Evolutionary conservation across 495 filamentous ascomycete species (phyloP).

Genomic region (Hyaloscypha bicolor): DNA sequence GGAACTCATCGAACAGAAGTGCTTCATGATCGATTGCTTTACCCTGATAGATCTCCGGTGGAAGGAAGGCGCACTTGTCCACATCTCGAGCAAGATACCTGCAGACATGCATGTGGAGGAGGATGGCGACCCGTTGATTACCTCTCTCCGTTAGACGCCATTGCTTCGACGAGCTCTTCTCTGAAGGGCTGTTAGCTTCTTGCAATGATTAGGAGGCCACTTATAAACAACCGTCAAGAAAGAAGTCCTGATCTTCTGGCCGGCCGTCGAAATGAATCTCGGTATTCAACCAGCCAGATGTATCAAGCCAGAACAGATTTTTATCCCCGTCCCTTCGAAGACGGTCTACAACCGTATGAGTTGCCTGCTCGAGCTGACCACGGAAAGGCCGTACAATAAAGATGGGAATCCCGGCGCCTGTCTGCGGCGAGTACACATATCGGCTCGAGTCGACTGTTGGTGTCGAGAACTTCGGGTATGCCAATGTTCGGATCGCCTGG

Average conservation of each 20-base stretch:
- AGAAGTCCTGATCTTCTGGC: constrained; percentile 33
- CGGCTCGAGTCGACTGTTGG: constrained; percentile 31
- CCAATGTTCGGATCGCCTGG: constrained; percentile 40
- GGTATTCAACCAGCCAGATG: constrained; percentile 42
- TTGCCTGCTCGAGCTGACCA: constrained; percentile 44
- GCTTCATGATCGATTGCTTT: constrained; percentile 36
- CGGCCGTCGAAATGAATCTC: constrained; percentile 30
- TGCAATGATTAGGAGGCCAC: background rate
- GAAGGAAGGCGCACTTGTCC: constrained; percentile 42
- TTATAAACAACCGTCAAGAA: constrained; percentile 30
- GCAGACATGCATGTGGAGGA: constrained; percentile 44
- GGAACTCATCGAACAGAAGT: constrained; percentile 35
- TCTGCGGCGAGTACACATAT: constrained; percentile 11
- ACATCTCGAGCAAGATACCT: constrained; percentile 39
- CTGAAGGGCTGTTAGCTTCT: constrained; percentile 9
- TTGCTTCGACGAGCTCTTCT: constrained; percentile 23
- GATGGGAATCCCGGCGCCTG: constrained; percentile 38
- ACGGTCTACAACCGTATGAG: constrained; percentile 38
- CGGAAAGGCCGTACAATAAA: constrained; percentile 43
- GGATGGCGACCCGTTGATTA: constrained; percentile 43
- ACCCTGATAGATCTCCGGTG: constrained; percentile 41
- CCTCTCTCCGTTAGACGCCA: constrained; percentile 41
- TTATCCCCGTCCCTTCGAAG: constrained; percentile 37
- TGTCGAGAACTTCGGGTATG: constrained; percentile 40
- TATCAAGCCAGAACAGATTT: constrained; percentile 45